Evolutionary conservation across 2,329 filamentous ascomycete genomes (phyloP), one percentile per base, ranked within the genome.

Genomic region (Sporothrix sp.): DNA sequence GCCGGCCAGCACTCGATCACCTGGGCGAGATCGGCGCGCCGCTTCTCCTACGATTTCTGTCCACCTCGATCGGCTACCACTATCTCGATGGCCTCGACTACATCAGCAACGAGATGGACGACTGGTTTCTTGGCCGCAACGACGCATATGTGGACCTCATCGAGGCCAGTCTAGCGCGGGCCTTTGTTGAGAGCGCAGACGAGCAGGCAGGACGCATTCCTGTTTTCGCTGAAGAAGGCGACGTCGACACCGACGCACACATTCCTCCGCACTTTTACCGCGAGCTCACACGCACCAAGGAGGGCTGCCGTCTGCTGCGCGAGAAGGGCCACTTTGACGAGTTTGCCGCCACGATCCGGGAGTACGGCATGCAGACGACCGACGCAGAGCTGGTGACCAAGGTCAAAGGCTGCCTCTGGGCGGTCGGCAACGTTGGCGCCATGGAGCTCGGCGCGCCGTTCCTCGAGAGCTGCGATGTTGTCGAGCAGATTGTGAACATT

Each of bases 31-130:
- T 98, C 56, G 93, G 93, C 2, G 93, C 94, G 14, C 93, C 94
- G 1, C 72, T 98, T 20, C 76, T 98, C 4, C 72, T 98, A 47
- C 84, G 93, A 36, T 98, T 98, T 66, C 67, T 98, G 49, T 96
- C 90, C 0, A 97, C 91, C 0, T 96, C 90, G 2, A 91, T 96
- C 52, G 93, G 93, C 45, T 98, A 98, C 62, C 90, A 97, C 66
- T 98, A 98, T 66, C 75, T 98, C 6, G 89, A 97, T 62, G 93
- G 90, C 0, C 73, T 98, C 38, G 94, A 98, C 69, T 98, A 98
- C 64, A 98, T 98, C 66, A 96, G 90, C 55, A 93, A 95, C 63
- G 94, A 98, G 65, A 98, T 98, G 93, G 93, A 98, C 59, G 94
- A 98, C 68, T 98, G 93, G 93, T 98, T 97, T 63, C 74, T 98